Evolutionary conservation across 2,329 filamentous ascomycete genomes (phyloP).

Genomic region (Cordyceps farinosa): DNA sequence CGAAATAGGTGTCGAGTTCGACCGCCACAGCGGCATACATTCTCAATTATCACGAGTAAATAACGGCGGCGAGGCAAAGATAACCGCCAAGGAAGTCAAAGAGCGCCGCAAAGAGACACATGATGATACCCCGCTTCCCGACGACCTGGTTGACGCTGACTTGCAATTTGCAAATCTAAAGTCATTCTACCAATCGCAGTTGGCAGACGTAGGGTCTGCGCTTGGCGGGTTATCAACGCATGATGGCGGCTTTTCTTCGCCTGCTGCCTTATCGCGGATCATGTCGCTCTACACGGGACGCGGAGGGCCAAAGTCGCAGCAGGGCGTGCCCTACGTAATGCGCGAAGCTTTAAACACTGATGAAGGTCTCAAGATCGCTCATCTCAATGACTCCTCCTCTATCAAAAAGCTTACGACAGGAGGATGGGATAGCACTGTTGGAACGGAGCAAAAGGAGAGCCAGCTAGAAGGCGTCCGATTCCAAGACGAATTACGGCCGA

Average conservation of each 20-base stretch:
- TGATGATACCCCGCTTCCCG: conserved; percentile 35
- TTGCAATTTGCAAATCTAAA: conserved; percentile 72
- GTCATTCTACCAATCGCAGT: conserved; percentile 77
- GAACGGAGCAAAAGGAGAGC: conserved; percentile 44
- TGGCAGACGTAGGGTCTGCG: conserved; percentile 58
- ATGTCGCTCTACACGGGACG: conserved; percentile 83
- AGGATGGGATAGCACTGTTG: conserved; percentile 62
- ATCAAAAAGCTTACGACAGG: conserved; percentile 56
- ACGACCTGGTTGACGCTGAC: conserved; percentile 56
- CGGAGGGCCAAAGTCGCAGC: conserved; percentile 60
- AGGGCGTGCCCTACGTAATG: conserved; percentile 69
- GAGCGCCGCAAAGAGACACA: conserved; percentile 48
- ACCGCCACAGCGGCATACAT: conserved; percentile 82
- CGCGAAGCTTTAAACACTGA: conserved; percentile 68
- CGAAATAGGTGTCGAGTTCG: conserved; percentile 87
- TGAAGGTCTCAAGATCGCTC: conserved; percentile 67
- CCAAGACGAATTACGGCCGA: conserved; percentile 70
- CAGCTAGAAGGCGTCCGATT: conserved; percentile 60
- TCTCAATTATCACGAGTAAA: conserved; percentile 71
- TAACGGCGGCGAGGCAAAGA: conserved; percentile 52
- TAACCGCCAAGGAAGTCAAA: conserved; percentile 50
- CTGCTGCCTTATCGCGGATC: conserved; percentile 77
- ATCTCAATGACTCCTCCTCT: conserved; percentile 58
- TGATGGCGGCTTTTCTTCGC: conserved; percentile 62
- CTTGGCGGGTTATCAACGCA: conserved; percentile 43